phyloP scores from a whole-genome alignment of 495 filamentous ascomycete genomes.

The Barbatosphaeria neglecta region DNA sequence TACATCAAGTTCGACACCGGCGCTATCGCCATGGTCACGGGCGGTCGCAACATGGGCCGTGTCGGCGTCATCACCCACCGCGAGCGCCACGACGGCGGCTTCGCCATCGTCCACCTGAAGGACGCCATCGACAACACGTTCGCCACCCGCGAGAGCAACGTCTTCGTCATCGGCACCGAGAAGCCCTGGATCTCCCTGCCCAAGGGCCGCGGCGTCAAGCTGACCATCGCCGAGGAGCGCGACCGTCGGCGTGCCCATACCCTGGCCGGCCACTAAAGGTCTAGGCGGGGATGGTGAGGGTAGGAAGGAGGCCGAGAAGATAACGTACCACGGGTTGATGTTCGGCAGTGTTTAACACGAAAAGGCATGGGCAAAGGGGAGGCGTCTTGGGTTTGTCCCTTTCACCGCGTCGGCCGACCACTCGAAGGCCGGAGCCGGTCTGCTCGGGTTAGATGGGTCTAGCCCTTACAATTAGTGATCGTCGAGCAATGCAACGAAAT shows the following conservation, averaged over 20 bases:
- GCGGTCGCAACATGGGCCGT: slow-evolving; percentile 99
- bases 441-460: too few relatives aligned
- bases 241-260: slow-evolving; percentile 80
- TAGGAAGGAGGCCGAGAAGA: too few relatives aligned
- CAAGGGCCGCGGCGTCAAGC: slow-evolving; percentile 99
- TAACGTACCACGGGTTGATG: too few relatives aligned
- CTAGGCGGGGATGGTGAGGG: background rate
- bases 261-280: slow-evolving; percentile 51
- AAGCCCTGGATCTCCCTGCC: slow-evolving; percentile 98
- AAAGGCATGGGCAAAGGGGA: too few relatives aligned
- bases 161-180: slow-evolving; percentile 93
- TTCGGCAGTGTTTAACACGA: too few relatives aligned
- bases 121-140: slow-evolving; percentile 99
- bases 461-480: too few relatives aligned
- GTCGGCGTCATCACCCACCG: slow-evolving; percentile 99
- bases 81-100: slow-evolving; percentile 98
- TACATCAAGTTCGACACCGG: slow-evolving; percentile 97
- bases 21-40: slow-evolving; percentile 92
- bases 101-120: slow-evolving; percentile 99
- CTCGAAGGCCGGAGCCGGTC: too few relatives aligned
- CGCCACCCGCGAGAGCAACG: slow-evolving; percentile 96
- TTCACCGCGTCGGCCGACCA: too few relatives aligned
- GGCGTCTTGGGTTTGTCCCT: too few relatives aligned
- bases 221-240: slow-evolving; percentile 95
- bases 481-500: too few relatives aligned